phyloP scores from a whole-genome alignment of 148 eudicot species.

The Rhododendron kiyosumense region DNA sequence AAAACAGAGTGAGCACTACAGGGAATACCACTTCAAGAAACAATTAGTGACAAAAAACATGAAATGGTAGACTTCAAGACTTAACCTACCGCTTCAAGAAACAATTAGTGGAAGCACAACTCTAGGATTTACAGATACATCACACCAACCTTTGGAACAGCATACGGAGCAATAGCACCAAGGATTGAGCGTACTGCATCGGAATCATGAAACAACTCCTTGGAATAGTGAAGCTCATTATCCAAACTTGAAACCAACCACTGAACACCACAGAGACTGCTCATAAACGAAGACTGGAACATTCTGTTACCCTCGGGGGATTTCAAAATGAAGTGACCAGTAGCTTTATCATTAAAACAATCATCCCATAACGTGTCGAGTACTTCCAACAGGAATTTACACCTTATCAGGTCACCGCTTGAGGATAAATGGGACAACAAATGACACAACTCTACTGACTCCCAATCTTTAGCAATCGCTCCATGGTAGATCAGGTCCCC shows the following conservation, averaged over 20 bases:
- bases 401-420: conserved; percentile 39
- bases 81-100: neutral
- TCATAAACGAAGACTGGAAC: conserved; percentile 58
- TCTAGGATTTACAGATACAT: neutral
- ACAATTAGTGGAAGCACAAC: neutral
- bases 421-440: conserved; percentile 54
- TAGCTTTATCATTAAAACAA: conserved; percentile 54
- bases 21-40: neutral
- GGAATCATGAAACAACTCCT: conserved; percentile 75
- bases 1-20: neutral
- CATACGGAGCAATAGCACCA: conserved; percentile 72
- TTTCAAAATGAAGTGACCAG: conserved; percentile 32
- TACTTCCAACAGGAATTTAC: conserved; percentile 61
- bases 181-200: conserved; percentile 64
- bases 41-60: neutral
- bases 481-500: conserved; percentile 32
- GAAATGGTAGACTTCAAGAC: neutral
- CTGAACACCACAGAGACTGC: conserved; percentile 37
- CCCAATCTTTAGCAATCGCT: conserved; percentile 70
- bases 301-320: conserved; percentile 30
- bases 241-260: conserved; percentile 68
- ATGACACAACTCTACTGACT: conserved; percentile 61
- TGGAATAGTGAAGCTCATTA: conserved; percentile 59
- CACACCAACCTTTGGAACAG: conserved; percentile 80
- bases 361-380: conserved; percentile 80